Base-by-base conservation (phyloP, 192 early-diverging fungal species). In the Allomyces arbusculus region DNA sequence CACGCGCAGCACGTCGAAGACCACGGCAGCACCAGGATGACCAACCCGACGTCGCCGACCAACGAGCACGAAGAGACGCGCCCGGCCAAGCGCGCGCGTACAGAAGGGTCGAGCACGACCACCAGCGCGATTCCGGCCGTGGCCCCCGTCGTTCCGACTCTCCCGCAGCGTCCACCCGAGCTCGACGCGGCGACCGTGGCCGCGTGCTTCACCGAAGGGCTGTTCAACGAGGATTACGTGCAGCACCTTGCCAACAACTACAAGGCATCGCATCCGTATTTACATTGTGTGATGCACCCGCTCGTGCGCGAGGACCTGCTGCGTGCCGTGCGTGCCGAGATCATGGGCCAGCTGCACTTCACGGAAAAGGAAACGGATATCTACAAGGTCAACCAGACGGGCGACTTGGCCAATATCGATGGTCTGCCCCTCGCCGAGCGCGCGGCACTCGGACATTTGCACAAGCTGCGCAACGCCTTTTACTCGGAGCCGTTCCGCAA, bases 341-440 rank as follows among this genome's bases (percentile, higher is more conserved):
- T 88, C 64, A 69, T 79, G 28, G 71, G 73, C 45, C 71, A 72
- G 3, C 68, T 91, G 61, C 81, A 84, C 63, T 88, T 85, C 66
- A 89, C 87, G 10, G 70, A 75, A n/a, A 91, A 91, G 76, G 89
- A 91, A 69, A 91, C 89, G 1, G 89, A 91, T 65, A 89, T 91
- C 40, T 88, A 88, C 80, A 85, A 86, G 72, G 83, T 86, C 67
- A 74, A 83, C 69, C 87, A 89, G 75, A 87, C 87, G 12, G 87
- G 89, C 23, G 89, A 91, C 69, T 75, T 91, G 63, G 87, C 87
- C 62, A 91, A 91, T 70, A 72, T 91, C 45, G 87, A 91, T 68
- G 89, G 87, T 1, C 80, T 91, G 11, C 75, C 79, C 0, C 71
- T 63, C 6, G 68, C 72, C 20, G 89, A 89, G 74, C 69, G 77